Evolutionary conservation across 2,329 filamentous ascomycete species (phyloP), one percentile per base, ranked within the genome.

Genomic region (Xylariomycetidae sp.): DNA sequence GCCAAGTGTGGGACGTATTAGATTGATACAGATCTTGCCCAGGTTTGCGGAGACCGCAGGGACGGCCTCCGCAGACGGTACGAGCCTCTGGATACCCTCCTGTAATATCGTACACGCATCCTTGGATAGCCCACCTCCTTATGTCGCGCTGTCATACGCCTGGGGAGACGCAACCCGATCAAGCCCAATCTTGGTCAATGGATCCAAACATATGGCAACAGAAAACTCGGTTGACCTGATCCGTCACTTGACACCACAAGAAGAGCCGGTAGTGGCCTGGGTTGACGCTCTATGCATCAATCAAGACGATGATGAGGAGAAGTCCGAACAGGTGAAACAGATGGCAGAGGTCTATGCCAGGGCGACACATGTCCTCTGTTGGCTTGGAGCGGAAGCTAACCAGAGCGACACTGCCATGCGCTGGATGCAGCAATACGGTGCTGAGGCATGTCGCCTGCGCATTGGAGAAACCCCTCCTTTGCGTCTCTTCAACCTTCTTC

Each of bases 231-330:
- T 7, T 13, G 27, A 17, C 13, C 6, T 13, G 6, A 13, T 29
- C 10, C 17, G 8, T 10, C 27, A 29, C 7, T 13, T 29, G 8
- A n/a, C 20, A n/a, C 20, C 14, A 6, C 27, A 29, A 13, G 17
- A 29, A 17, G 10, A 18, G 9, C 27, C 27, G 6, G 7, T 29
- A 9, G 17, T 19, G 14, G 13, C 19, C 17, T 29, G 27, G 27
- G 15, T 29, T 10, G 27, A 29, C 14, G 27, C 27, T 13, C 10
- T 29, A 6, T 29, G 27, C 14, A 29, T 29, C 27, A 19, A 29
- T 13, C 27, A 29, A 16, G 15, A 18, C 16, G 17, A 29, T 13
- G 15, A 29, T 6, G 10, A 29, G 13, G 27, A 29, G 16, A 29
- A 29, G 27, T 29, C 9, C 9, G 13, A 23, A n/a, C 27, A 29